phyloP scores from a whole-genome alignment of 2,329 filamentous ascomycete species.

The Colletotrichum graminicola region DNA sequence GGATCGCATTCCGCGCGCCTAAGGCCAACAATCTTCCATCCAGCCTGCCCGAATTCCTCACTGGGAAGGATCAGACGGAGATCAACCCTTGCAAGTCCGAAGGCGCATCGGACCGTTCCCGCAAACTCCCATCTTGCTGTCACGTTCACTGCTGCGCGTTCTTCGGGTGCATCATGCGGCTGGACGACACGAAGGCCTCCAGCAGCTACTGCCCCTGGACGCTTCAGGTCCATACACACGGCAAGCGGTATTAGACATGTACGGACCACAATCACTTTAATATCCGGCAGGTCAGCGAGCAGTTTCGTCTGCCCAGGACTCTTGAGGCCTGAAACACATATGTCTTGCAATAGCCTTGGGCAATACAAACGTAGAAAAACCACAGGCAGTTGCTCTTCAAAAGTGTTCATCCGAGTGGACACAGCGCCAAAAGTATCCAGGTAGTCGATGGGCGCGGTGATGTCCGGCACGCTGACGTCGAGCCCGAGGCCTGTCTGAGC shows the following conservation, averaged over 20 bases:
- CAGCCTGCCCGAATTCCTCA: no score
- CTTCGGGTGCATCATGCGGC: neutral
- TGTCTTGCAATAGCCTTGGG: neutral
- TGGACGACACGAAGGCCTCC: neutral
- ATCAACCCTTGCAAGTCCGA: neutral
- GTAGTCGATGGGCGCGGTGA: neutral
- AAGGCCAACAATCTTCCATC: no score
- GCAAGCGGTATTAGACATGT: neutral
- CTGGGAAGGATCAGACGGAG: neutral
- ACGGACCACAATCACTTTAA: neutral
- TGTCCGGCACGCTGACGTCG: neutral
- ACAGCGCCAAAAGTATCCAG: neutral
- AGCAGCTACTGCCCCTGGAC: neutral
- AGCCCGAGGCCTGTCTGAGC: slow-evolving; percentile 16
- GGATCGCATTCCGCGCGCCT: neutral
- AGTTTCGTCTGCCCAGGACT: slow-evolving; percentile 8
- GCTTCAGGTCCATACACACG: neutral
- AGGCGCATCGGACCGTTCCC: slow-evolving; percentile 8
- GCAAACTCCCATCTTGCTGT: neutral
- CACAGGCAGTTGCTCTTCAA: neutral
- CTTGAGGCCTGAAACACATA: slow-evolving; percentile 14
- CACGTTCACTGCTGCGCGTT: neutral
- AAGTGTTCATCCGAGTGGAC: neutral
- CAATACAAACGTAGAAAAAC: neutral
- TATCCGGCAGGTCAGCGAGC: neutral